Evolutionary conservation across 768 basidiomycete genomes (phyloP).

Genomic region (Piloderma croceum): DNA sequence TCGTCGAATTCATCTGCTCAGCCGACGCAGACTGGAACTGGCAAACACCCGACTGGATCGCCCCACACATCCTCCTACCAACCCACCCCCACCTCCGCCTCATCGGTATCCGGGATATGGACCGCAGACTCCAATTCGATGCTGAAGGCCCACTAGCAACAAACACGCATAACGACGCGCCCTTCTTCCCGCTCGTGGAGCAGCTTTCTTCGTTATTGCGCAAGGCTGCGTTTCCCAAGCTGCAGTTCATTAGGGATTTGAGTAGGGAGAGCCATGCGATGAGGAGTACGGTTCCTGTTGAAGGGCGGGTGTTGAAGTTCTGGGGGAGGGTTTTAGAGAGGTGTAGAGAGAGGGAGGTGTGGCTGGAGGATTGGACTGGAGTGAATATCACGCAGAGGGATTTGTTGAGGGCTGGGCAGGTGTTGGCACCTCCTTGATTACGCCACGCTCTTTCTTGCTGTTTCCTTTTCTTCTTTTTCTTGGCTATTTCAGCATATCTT

Average conservation of each 20-base stretch:
- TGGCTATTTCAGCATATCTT: too few species aligned
- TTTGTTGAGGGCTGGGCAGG: too few species aligned
- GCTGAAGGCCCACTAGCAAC: slow-evolving; percentile 11
- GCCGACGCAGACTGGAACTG: slow-evolving; percentile 82
- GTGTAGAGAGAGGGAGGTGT: slow-evolving; percentile 51
- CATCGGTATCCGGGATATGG: slow-evolving; percentile 70
- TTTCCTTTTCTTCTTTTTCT: too few species aligned
- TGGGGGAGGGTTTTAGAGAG: slow-evolving; percentile 44
- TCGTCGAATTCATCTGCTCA: slow-evolving; percentile 64
- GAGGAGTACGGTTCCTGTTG: slow-evolving; percentile 34
- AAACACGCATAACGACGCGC: slow-evolving; percentile 30
- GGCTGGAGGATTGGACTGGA: slow-evolving; percentile 61
- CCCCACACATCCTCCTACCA: slow-evolving; percentile 67
- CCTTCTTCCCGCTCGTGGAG: slow-evolving; percentile 60
- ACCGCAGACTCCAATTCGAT: slow-evolving; percentile 52
- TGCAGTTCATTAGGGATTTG: slow-evolving; percentile 61
- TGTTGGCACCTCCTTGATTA: too few species aligned
- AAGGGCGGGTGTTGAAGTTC: slow-evolving; percentile 37
- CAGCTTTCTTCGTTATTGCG: slow-evolving; percentile 59
- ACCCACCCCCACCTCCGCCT: slow-evolving; percentile 55
- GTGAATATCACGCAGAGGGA: slow-evolving; percentile 48
- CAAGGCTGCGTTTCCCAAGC: slow-evolving; percentile 53
- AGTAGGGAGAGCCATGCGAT: slow-evolving; percentile 53
- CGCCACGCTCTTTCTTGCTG: too few species aligned
- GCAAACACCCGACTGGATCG: slow-evolving; percentile 76